Conservation (phyloP, 208 protist species). For the Leishmania martiniquensis region DNA sequence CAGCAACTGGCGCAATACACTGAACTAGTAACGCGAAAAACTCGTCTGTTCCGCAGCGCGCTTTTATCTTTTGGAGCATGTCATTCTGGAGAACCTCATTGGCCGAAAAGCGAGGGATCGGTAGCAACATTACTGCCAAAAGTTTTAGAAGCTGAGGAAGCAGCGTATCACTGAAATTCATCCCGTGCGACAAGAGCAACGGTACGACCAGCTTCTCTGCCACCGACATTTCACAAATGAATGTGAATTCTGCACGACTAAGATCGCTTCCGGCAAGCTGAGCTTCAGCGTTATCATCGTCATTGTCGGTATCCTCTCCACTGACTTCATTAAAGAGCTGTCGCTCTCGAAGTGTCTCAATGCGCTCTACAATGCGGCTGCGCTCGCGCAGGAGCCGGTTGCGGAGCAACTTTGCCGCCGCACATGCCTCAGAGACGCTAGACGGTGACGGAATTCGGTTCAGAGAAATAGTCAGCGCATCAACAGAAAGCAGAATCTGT, state of each 20-base stretch:
- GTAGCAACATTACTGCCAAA: conserved; percentile 65
- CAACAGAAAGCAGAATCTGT: conserved; percentile 69
- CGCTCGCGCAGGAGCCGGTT: conserved; percentile 81
- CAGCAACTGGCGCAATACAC: conserved; percentile 75
- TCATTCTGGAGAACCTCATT: conserved; percentile 69
- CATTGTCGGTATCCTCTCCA: conserved; percentile 44
- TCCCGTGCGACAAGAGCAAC: conserved; percentile 77
- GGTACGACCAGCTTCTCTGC: conserved; percentile 84
- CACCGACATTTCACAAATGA: conserved; percentile 79
- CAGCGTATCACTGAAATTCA: conserved; percentile 66
- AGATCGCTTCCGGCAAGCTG: conserved; percentile 18
- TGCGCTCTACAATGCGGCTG: conserved; percentile 57
- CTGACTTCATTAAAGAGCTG: conserved; percentile 59
- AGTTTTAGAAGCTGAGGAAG: conserved; percentile 87
- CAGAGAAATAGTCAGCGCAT: conserved; percentile 60
- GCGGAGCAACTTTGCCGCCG: conserved; percentile 73
- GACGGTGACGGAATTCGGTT: conserved; percentile 35
- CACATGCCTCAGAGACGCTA: conserved; percentile 57
- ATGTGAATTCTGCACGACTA: conserved; percentile 69
- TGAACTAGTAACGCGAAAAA: conserved; percentile 85
- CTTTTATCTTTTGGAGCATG: conserved; percentile 58
- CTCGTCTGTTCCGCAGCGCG: conserved; percentile 78
- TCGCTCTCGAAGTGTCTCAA: conserved; percentile 62
- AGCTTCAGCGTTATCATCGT: conserved; percentile 26
- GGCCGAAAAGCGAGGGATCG: conserved; percentile 62